A percentile compares a stretch with the other conserved stretches of the same genome.
These are phyloP conservation scores for Fusarium sp. DNA, from an alignment of 2,329 filamentous ascomycete genomes.

Conservation along the genomic window DNA sequence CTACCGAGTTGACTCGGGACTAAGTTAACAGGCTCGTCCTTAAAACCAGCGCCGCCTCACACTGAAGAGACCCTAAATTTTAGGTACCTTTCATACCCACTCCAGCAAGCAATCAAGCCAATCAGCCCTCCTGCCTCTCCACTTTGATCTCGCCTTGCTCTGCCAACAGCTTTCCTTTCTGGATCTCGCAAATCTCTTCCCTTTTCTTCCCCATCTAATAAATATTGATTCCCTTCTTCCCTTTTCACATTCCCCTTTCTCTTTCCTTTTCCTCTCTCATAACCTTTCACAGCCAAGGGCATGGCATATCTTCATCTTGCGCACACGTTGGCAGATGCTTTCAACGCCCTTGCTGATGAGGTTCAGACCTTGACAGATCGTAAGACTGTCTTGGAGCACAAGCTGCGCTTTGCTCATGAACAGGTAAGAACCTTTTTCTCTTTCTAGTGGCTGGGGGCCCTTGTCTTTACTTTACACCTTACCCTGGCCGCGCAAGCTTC, in stretches of 20 bases:
- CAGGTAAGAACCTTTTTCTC: slow-evolving; percentile 63
- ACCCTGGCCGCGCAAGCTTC: slow-evolving; percentile 21
- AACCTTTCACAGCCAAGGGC: slow-evolving; percentile 43
- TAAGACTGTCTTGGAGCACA: slow-evolving; percentile 75
- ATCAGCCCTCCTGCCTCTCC: slow-evolving; percentile 11
- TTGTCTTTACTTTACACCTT: background rate
- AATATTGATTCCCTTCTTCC: slow-evolving; percentile 26
- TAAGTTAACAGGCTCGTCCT: background rate
- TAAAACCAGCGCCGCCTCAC: background rate
- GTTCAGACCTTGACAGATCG: slow-evolving; percentile 73
- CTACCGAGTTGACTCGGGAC: slow-evolving; percentile 21
- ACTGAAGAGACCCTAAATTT: slow-evolving; percentile 16
- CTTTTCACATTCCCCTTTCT: slow-evolving; percentile 9
- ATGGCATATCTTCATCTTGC: slow-evolving; percentile 59
- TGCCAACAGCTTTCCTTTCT: slow-evolving; percentile 28
- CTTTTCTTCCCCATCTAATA: slow-evolving; percentile 29
- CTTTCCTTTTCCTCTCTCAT: slow-evolving; percentile 17
- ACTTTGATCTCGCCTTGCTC: slow-evolving; percentile 39
- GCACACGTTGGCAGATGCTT: slow-evolving; percentile 72
- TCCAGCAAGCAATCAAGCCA: slow-evolving; percentile 12
- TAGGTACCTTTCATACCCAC: slow-evolving; percentile 21
- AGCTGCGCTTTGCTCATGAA: slow-evolving; percentile 74
- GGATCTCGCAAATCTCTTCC: slow-evolving; percentile 43
- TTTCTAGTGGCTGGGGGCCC: slow-evolving; percentile 11
- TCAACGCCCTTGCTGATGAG: slow-evolving; percentile 73